Evolutionary conservation across 257 asterid genomes (phyloP).

Genomic region (Ophiorrhiza pumila): DNA sequence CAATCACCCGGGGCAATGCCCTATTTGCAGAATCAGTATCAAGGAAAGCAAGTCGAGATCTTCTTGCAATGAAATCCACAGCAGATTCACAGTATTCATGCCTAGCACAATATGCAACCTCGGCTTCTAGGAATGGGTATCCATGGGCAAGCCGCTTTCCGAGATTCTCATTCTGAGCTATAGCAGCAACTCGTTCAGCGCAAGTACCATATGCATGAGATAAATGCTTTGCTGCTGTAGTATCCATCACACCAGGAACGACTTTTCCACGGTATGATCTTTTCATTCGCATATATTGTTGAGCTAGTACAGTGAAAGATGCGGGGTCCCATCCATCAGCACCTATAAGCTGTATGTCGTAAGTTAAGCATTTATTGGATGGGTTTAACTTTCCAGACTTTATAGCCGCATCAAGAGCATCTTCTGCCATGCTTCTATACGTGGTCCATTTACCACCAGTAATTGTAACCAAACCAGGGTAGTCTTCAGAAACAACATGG

Average conservation of each 20-base stretch:
- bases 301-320: constrained; percentile 79
- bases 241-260: constrained; percentile 96
- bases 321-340: constrained; percentile 98
- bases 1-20: constrained; percentile 77
- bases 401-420: constrained; percentile 87
- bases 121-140: constrained; percentile 93
- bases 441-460: constrained; percentile 99
- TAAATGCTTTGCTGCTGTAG: constrained; percentile 85
- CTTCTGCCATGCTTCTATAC: constrained; percentile 99
- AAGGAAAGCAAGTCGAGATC: constrained; percentile 94
- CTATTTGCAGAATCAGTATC: constrained; percentile 91
- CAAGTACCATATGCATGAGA: constrained; percentile 87
- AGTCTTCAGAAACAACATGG: constrained; percentile 84
- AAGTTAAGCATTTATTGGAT: constrained; percentile 59
- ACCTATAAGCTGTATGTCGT: constrained; percentile 70
- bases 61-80: constrained; percentile 89
- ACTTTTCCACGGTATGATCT: constrained; percentile 66
- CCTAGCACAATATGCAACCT: constrained; percentile 96
- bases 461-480: constrained; percentile 89
- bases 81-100: constrained; percentile 92
- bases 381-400: constrained; percentile 80
- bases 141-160: constrained; percentile 98
- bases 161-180: constrained; percentile 95
- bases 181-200: constrained; percentile 86
- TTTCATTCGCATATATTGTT: constrained; percentile 88